Base-by-base conservation (phyloP, 495 filamentous ascomycete genomes). In the Xylaria nigripes region DNA sequence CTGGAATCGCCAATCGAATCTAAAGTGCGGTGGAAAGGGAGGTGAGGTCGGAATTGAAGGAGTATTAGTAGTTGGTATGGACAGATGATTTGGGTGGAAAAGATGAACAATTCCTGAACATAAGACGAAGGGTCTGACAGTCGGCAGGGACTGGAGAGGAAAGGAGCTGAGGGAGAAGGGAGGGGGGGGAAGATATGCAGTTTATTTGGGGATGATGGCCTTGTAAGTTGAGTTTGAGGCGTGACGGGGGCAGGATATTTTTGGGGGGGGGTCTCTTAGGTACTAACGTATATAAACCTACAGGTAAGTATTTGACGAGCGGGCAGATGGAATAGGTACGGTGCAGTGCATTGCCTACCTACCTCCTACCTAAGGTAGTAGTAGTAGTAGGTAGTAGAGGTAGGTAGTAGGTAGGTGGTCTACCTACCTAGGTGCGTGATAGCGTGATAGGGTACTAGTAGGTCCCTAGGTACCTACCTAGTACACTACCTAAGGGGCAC, bases 131-230 rank as follows among this genome's bases (percentile, higher is more conserved):
- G 36, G 48, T 50, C 32, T 30, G 27, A 38, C 44, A 52, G 50
- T 38, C 54, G 45, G 29, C 45, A 58, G 52, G 43, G 57, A 59
- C 45, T 53, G 52, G 48, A 50, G 32, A 36, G 44, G 56, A 45
- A 45, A 44, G 55, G 52, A 52, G 24, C 42, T 41, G 16, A 61
- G 50, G 30, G 43, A 40, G 9, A 34, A 42, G 43, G 40, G 50
- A 41, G 51, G 51, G 52, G 56, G 52, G 46, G 30, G 38, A n/a
- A n/a, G 16, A 36, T 18, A 45, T 55, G 40, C 38, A 55, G 53
- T n/a, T n/a, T 55, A 55, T 55, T 55, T 55, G 49, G 63, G 58
- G 59, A 59, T 54, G 50, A 60, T 55, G 51, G 54, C 54, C 59
- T 62, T 55, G 50, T 43, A 25, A 43, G 53, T 24, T 25, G 45